A percentile compares a stretch with the other conserved stretches of the same genome.
phyloP scores from a whole-genome alignment of 441 rosid genomes.

The Erodium trifolium region DNA sequence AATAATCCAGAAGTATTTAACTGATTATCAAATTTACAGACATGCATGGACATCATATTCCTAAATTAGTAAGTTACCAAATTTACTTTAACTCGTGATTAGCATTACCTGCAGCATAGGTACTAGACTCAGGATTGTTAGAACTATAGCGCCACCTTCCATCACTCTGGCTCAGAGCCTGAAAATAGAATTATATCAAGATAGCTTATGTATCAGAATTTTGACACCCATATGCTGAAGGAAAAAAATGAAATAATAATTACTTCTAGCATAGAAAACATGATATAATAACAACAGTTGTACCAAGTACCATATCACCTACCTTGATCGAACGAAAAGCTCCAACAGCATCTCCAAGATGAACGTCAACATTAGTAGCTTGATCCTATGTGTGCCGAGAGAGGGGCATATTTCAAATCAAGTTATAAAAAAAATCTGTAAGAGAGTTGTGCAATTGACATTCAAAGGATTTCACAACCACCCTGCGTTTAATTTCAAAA shows the following conservation, averaged over 20 bases:
- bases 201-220: background rate
- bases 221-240: background rate
- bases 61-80: background rate
- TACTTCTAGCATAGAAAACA: background rate
- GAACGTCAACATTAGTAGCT: constrained; percentile 43
- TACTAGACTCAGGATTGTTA: constrained; percentile 69
- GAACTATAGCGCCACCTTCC: constrained; percentile 92
- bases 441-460: background rate
- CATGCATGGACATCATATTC: background rate
- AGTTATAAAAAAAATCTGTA: background rate
- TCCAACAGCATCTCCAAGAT: constrained; percentile 71
- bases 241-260: background rate
- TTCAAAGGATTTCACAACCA: background rate
- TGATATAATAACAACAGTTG: background rate
- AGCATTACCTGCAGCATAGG: constrained; percentile 80
- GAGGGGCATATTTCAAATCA: constrained; percentile 14
- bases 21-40: background rate
- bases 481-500: background rate
- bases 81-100: background rate
- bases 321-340: constrained; percentile 81
- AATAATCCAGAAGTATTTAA: background rate
- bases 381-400: constrained; percentile 43
- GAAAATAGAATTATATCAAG: constrained; percentile 24
- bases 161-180: constrained; percentile 93
- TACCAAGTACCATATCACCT: constrained; percentile 18